Evolutionary conservation across 1,284 basidiomycete genomes (phyloP), one percentile per base, ranked within the genome.

Genomic region (Fomitopsis pinicola): DNA sequence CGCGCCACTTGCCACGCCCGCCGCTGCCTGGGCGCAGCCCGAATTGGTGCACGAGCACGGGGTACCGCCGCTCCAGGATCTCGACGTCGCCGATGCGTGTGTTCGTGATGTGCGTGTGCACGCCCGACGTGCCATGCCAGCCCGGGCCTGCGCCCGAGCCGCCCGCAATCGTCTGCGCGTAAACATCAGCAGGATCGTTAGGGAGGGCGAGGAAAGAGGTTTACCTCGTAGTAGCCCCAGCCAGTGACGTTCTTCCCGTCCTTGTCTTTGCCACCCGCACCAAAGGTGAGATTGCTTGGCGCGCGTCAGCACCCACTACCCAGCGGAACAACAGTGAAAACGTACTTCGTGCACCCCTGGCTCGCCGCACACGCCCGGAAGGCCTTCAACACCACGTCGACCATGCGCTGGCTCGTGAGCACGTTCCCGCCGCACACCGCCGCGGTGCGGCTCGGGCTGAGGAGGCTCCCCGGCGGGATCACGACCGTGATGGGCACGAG

Each of bases 401-500:
- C 95, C 56, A 98, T 94, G 12, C 97, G 83, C 73, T 98, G 96
- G 19, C 89, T 92, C 2, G 95, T 97, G 61, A 97, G 80, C 15
- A 97, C 94, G 69, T 98, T 98, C 5, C 95, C 95, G 22, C 92
- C 95, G 65, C 94, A 96, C 2, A 97, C 94, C 0, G 95, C 95
- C 0, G 94, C 95, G 0, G 89, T 92, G 38, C 84, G 82, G 5
- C 91, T 94, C 0, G 96, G 95, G 4, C 88, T 84, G 28, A 98
- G 80, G 7, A 98, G 75, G 9, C 89, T 92, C 58, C 88, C 90
- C 42, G 83, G 76, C 0, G 96, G 96, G 45, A 98, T 93, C 64
- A 81, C 85, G 65, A 98, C 92, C 87, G 74, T 82, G 40, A 93
- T 77, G 1, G 91, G 91, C 15, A 91, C 89, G 17, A 97, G 81